Conservation (phyloP, 2,329 filamentous ascomycete species). For the Leptographium radiaticola region DNA sequence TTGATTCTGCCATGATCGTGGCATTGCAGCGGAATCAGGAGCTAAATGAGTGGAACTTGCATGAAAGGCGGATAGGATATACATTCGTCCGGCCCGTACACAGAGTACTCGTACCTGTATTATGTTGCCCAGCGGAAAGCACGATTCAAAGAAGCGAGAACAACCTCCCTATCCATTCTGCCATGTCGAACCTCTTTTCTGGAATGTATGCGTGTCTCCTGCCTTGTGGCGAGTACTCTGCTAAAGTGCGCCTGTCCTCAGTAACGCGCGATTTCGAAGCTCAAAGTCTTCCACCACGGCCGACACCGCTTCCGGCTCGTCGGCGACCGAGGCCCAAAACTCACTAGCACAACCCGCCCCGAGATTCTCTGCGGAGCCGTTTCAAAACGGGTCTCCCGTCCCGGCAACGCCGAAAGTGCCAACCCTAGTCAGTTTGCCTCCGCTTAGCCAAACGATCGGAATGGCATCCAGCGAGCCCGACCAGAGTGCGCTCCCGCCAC, state of each 20-base stretch:
- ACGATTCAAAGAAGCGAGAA: too few relatives aligned
- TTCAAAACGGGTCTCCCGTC: too few relatives aligned
- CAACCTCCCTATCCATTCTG: background rate
- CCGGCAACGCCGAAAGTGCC: slow-evolving; percentile 33
- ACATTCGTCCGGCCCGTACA: too few relatives aligned
- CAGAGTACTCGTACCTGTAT: too few relatives aligned
- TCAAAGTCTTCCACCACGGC: slow-evolving; percentile 25
- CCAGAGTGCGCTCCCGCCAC: slow-evolving; percentile 31
- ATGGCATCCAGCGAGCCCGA: slow-evolving; percentile 41
- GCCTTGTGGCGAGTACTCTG: background rate
- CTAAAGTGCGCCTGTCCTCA: background rate
- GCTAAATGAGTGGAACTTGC: background rate
- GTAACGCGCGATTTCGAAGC: slow-evolving; percentile 6
- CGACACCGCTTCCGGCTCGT: background rate
- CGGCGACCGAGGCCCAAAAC: background rate
- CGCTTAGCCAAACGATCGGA: slow-evolving; percentile 52
- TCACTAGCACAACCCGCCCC: too few relatives aligned
- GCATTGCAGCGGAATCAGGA: too few relatives aligned
- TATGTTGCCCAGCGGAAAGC: too few relatives aligned
- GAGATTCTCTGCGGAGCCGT: too few relatives aligned
- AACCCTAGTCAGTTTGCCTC: slow-evolving; percentile 49
- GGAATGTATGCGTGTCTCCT: slow-evolving; percentile 12
- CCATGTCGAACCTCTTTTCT: slow-evolving; percentile 19
- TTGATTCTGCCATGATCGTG: background rate
- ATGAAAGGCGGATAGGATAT: background rate